Evolutionary conservation across 768 basidiomycete genomes (phyloP).

Genomic region (Amanita molliuscula): DNA sequence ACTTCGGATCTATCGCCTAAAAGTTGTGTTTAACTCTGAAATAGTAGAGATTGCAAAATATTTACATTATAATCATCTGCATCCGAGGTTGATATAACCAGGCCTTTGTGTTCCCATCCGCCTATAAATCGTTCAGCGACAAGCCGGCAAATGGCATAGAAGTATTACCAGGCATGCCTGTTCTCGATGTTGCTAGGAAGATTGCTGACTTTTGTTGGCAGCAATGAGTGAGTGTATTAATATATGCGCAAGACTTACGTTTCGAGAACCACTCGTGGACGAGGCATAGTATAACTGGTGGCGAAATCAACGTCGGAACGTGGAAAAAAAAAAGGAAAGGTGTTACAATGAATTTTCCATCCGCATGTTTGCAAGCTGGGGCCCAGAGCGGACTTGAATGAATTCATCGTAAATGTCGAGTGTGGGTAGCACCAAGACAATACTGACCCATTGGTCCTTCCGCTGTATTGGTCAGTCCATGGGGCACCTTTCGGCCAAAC

Average conservation of each 20-base stretch:
- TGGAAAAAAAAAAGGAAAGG: too few species aligned
- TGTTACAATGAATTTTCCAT: too few species aligned
- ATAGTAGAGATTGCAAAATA: slow-evolving; percentile 13
- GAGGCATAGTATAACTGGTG: slow-evolving; percentile 24
- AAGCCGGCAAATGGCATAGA: background rate
- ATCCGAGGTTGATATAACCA: slow-evolving; percentile 32
- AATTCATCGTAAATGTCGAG: too few species aligned
- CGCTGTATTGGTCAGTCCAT: slow-evolving; percentile 28
- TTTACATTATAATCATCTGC: slow-evolving; percentile 26
- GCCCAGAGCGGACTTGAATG: too few species aligned
- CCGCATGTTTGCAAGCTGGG: too few species aligned
- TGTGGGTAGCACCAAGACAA: slow-evolving; percentile 13
- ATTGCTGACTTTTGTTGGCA: too few species aligned
- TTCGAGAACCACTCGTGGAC: slow-evolving; percentile 28
- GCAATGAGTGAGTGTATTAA: too few species aligned
- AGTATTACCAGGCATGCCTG: background rate
- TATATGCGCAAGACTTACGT: background rate
- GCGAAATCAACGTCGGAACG: slow-evolving; percentile 12
- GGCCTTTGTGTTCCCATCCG: slow-evolving; percentile 30
- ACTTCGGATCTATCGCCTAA: slow-evolving; percentile 48
- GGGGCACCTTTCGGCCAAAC: slow-evolving; percentile 35
- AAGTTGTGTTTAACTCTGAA: background rate
- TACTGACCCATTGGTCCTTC: slow-evolving; percentile 17
- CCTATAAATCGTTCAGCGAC: slow-evolving; percentile 17
- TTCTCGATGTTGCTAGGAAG: slow-evolving; percentile 19